Percentiles rank a stretch among this genome's conserved stretches.
Evolutionary conservation across 106 monocot species (phyloP).

Genomic region (Posidonia australis): DNA sequence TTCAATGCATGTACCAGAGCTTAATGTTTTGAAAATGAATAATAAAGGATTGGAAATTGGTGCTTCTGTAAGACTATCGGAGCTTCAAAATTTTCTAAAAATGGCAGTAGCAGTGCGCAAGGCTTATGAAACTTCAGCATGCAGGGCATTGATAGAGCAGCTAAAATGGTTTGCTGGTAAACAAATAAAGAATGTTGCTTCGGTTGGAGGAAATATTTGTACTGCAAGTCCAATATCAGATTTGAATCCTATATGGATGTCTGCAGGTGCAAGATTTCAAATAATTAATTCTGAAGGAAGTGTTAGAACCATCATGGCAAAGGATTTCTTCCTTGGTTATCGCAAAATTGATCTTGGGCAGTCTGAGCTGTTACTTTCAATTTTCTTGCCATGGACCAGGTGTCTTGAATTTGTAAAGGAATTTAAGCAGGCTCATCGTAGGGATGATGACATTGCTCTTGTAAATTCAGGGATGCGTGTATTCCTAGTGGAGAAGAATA

Average conservation of each 20-base stretch:
- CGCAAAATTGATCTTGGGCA: slow-evolving; percentile 65
- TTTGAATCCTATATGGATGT: slow-evolving; percentile 97
- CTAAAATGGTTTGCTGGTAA: slow-evolving; percentile 97
- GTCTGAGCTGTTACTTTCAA: slow-evolving; percentile 63
- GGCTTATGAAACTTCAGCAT: slow-evolving; percentile 57
- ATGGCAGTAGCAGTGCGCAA: slow-evolving; percentile 34
- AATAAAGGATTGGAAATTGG: slow-evolving; percentile 83
- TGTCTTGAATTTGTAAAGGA: slow-evolving; percentile 90
- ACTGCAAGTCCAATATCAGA: slow-evolving; percentile 99
- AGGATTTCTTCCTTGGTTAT: slow-evolving; percentile 84
- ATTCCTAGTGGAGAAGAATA: slow-evolving; percentile 31
- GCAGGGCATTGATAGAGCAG: slow-evolving; percentile 72
- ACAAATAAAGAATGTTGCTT: slow-evolving; percentile 94
- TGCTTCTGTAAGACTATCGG: slow-evolving; percentile 73
- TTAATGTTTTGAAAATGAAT: slow-evolving; percentile 43
- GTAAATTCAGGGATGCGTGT: slow-evolving; percentile 98
- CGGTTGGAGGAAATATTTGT: slow-evolving; percentile 95
- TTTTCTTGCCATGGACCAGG: slow-evolving; percentile 83
- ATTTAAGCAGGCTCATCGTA: slow-evolving; percentile 92
- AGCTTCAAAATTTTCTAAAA: slow-evolving; percentile 58
- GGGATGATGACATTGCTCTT: slow-evolving; percentile 99
- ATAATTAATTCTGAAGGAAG: slow-evolving; percentile 55
- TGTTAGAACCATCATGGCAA: slow-evolving; percentile 44
- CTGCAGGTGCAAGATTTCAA: slow-evolving; percentile 54
- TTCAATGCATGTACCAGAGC: slow-evolving; percentile 62